Evolutionary conservation across 2,329 filamentous ascomycete genomes (phyloP).

Genomic region (Fusarium acutatum): DNA sequence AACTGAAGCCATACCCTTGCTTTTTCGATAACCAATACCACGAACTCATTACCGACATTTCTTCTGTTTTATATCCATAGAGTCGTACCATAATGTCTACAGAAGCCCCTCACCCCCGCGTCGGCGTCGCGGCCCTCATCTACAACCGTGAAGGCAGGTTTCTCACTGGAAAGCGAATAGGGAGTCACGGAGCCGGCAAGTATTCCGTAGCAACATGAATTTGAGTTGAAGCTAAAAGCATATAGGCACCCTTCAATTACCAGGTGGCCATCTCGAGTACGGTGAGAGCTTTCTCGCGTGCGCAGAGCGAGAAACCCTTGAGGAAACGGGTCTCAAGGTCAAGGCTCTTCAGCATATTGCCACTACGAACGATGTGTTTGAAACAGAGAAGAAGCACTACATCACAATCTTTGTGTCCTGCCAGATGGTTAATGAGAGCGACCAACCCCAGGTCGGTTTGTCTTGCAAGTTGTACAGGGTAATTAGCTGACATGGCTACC

Average conservation of each 20-base stretch:
- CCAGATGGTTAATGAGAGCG: slow-evolving; percentile 54
- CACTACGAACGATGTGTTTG: slow-evolving; percentile 74
- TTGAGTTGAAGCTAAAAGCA: slow-evolving; percentile 2
- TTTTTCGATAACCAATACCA: neutral
- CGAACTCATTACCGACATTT: no score
- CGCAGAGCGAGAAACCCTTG: slow-evolving; percentile 71
- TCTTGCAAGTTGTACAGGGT: neutral
- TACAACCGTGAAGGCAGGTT: slow-evolving; percentile 53
- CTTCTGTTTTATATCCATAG: neutral
- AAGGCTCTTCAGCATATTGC: slow-evolving; percentile 61
- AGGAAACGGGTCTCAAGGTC: slow-evolving; percentile 74
- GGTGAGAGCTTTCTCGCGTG: slow-evolving; percentile 70
- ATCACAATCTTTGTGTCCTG: slow-evolving; percentile 75
- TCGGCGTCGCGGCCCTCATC: slow-evolving; percentile 60
- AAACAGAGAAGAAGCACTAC: slow-evolving; percentile 71
- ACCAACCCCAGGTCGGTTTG: slow-evolving; percentile 62
- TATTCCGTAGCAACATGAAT: neutral
- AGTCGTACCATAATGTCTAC: slow-evolving; percentile 13
- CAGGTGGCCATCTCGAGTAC: slow-evolving; percentile 79
- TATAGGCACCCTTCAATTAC: slow-evolving; percentile 70
- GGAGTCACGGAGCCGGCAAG: slow-evolving; percentile 59
- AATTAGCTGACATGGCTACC: neutral
- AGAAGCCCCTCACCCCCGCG: slow-evolving; percentile 46
- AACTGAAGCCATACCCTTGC: neutral
- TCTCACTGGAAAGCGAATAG: slow-evolving; percentile 57